A percentile compares a stretch with the other conserved stretches of the same genome.
phyloP scores from a whole-genome alignment of 768 basidiomycete species.

The Fistulinella prunicolor region DNA sequence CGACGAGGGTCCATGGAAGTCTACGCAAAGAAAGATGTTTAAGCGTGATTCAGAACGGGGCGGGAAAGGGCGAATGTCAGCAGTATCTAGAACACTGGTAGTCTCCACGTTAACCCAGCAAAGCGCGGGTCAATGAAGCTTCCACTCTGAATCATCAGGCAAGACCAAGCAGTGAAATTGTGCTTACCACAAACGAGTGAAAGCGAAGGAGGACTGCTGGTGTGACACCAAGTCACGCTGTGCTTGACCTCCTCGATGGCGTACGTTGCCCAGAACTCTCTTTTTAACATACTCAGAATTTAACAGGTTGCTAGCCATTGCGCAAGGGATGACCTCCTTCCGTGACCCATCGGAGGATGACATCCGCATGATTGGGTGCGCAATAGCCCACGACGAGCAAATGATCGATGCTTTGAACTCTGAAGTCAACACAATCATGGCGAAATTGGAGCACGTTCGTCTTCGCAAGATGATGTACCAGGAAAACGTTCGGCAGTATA shows the following conservation, averaged over 20 bases:
- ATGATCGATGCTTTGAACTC: constrained; percentile 41
- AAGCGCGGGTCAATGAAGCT: constrained; percentile 66
- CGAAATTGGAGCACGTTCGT: constrained; percentile 41
- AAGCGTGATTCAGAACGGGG: constrained; percentile 15
- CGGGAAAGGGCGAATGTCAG: constrained; percentile 51
- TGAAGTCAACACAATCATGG: constrained; percentile 41
- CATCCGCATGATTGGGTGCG: constrained; percentile 11
- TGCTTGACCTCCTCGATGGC: not conserved
- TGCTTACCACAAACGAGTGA: constrained; percentile 19
- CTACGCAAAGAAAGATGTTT: constrained; percentile 10
- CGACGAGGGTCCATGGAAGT: constrained; percentile 71
- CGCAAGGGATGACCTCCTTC: constrained; percentile 16
- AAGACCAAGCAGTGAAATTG: constrained; percentile 1
- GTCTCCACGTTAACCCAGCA: constrained; percentile 75
- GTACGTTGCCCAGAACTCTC: constrained; percentile 7
- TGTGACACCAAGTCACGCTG: constrained; percentile 19
- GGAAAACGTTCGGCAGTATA: constrained; percentile 41
- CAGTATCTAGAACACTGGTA: constrained; percentile 88
- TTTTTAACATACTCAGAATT: constrained; percentile 1
- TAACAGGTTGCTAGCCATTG: constrained; percentile 9
- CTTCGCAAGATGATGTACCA: constrained; percentile 41
- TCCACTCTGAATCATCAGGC: constrained; percentile 93
- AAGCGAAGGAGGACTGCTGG: not conserved
- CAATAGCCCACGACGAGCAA: constrained; percentile 38
- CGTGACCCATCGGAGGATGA: constrained; percentile 22